Base-by-base conservation (phyloP, 2,329 filamentous ascomycete species). In the Aspergillus brunneoviolaceus region DNA sequence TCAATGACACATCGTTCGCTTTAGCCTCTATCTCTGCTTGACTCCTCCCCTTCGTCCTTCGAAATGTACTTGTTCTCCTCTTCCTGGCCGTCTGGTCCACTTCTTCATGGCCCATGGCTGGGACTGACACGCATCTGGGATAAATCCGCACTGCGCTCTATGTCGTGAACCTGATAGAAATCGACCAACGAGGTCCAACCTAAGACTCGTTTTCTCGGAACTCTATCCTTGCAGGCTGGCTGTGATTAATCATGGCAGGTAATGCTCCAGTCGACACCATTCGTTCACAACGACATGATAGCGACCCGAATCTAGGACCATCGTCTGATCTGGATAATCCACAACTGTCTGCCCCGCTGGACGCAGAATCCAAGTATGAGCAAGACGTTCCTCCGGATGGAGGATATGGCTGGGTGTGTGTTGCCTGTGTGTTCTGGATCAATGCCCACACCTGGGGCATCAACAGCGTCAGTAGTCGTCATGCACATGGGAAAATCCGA, bases 401-500 rank as follows among this genome's bases (percentile, higher is more conserved):
- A 47, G 85, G 85, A 23, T 87, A 86, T 75, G 85, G 85, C 61
- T 87, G 85, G 85, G 80, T 86, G 23, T 85, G 86, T 57, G 82
- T 85, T n/a, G 67, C 77, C 2, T 81, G 79, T 45, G 77, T 82
- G 62, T 80, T 82, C 54, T 73, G 85, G 62, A 82, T 89, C 59
- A 90, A 89, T 69, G 85, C 82, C 7, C 88, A 91, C 70, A 91
- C 89, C 1, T 92, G 89, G 89, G 89, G 89, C 7, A 77, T 92
- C 62, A 92, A 91, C 71, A 86, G 84, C 58, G 83, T 85, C 65
- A 59, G 82, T 67, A 21, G 53, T 45, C 48, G 16, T 19, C 5
- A 19, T 19, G 2, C 5, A 7, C 9, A 14, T 7, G 9, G 39
- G 39, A n/a, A 19, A 3, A 5, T 35, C 39, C 39, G 16, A 45